A percentile compares a stretch with the other conserved stretches of the same genome.
Evolutionary conservation across 106 monocot species (phyloP).

Genomic region (Gastrodia elata): DNA sequence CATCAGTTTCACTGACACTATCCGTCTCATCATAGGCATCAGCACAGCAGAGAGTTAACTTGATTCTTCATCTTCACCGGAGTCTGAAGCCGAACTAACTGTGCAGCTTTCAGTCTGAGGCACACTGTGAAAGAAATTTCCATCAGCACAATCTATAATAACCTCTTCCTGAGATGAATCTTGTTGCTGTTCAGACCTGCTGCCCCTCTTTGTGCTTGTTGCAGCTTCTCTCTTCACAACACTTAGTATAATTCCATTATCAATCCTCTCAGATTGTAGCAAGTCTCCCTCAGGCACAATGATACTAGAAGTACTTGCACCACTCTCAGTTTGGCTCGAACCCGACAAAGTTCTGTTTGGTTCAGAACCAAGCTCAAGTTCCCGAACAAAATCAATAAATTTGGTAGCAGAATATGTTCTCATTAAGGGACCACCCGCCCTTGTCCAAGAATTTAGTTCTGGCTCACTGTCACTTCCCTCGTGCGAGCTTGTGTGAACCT

Average conservation of each 20-base stretch:
- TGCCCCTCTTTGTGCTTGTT: neutral
- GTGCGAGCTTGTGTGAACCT: neutral
- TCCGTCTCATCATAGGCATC: neutral
- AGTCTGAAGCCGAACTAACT: conserved; percentile 30
- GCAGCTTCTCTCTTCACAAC: conserved; percentile 47
- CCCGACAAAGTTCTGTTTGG: conserved; percentile 3
- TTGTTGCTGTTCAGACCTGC: conserved; percentile 11
- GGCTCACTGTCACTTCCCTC: conserved; percentile 53
- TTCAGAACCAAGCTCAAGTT: conserved; percentile 21
- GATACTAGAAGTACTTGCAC: conserved; percentile 21
- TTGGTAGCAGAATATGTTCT: conserved; percentile 45
- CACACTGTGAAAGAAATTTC: neutral
- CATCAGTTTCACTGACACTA: neutral
- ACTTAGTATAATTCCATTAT: conserved; percentile 58
- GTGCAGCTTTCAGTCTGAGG: conserved; percentile 29
- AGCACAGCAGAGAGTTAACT: neutral
- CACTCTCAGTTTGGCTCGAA: conserved; percentile 7
- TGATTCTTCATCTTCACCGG: conserved; percentile 20
- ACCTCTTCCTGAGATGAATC: conserved; percentile 11
- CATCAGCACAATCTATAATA: neutral
- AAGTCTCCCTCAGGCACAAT: conserved; percentile 66
- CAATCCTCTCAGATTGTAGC: conserved; percentile 50
- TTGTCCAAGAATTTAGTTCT: conserved; percentile 52
- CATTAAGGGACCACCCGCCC: conserved; percentile 58
- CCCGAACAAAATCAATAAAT: conserved; percentile 45